These are phyloP conservation scores for Heracleum sosnowskyi DNA, from an alignment of 129 eudicot genomes.

Conservation along the genomic window DNA sequence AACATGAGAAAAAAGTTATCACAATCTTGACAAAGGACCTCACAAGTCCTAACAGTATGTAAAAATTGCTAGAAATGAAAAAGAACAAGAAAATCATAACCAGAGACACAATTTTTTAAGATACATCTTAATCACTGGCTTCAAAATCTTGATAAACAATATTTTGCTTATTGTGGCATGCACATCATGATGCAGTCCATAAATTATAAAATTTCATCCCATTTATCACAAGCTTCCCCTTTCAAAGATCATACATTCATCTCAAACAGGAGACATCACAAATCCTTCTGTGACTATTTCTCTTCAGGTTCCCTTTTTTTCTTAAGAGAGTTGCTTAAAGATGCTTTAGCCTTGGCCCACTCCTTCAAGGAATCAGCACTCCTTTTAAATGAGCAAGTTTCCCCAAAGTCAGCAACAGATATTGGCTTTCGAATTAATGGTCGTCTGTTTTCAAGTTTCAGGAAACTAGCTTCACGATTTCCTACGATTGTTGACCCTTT, in stretches of 20 bases:
- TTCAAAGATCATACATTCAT: not conserved
- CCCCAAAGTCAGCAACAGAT: constrained; percentile 24
- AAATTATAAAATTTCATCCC: not conserved
- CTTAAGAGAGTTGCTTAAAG: constrained; percentile 41
- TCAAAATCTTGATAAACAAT: no score
- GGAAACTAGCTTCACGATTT: constrained; percentile 14
- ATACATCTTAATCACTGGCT: not conserved
- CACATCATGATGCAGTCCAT: not conserved
- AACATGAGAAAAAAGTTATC: no score
- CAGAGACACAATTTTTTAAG: no score
- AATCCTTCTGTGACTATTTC: constrained; percentile 4
- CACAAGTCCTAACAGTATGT: no score
- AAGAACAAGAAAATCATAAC: no score
- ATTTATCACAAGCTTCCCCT: not conserved
- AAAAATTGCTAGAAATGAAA: no score
- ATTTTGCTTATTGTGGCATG: not conserved
- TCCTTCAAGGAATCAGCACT: constrained; percentile 66
- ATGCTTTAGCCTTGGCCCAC: constrained; percentile 58
- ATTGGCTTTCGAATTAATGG: constrained; percentile 17
- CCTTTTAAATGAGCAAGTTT: constrained; percentile 70
- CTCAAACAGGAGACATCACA: no score
- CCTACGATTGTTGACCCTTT: not conserved
- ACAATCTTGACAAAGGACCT: no score
- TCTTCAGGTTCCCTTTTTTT: constrained; percentile 20
- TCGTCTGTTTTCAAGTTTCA: constrained; percentile 19